Conservation (phyloP, 805 yeast genomes). For the Candida loeiensis region DNA sequence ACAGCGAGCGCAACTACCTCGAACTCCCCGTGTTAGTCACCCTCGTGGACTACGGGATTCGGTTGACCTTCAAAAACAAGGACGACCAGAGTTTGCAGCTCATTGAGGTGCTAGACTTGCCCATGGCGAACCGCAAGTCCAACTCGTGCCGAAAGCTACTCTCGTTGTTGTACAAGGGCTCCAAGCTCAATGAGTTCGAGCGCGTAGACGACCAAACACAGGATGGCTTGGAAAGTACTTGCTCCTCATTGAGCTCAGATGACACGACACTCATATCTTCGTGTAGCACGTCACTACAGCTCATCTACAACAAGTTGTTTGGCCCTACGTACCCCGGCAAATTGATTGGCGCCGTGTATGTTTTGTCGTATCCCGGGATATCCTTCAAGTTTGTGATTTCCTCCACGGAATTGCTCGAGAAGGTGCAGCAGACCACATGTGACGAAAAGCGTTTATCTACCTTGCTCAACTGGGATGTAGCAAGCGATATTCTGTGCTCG, state of each 20-base stretch:
- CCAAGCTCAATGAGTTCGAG: conserved; percentile 26
- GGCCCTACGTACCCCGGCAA: conserved; percentile 64
- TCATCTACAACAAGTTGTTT: conserved; percentile 51
- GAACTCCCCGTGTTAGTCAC: conserved; percentile 31
- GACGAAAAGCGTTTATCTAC: conserved; percentile 25
- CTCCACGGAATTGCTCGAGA: conserved; percentile 17
- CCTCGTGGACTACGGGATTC: conserved; percentile 19
- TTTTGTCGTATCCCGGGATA: conserved; percentile 55
- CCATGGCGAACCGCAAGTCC: conserved; percentile 1
- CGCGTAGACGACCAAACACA: conserved; percentile 7
- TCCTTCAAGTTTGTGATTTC: conserved; percentile 43
- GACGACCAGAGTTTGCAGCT: conserved; percentile 12
- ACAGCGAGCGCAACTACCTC: conserved; percentile 27
- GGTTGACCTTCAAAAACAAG: conserved; percentile 11
- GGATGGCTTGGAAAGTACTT: conserved; percentile 7
- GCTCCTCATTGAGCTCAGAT: conserved; percentile 8
- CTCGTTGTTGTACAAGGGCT: conserved; percentile 30
- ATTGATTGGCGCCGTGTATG: conserved; percentile 29
- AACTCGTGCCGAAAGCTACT: conserved; percentile 9
- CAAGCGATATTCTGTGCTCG: conserved; percentile 33
- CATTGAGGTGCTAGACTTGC: conserved; percentile 12
- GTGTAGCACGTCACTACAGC: conserved; percentile 28
- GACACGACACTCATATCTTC: conserved; percentile 5
- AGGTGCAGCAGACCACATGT: conserved; percentile 11
- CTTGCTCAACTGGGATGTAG: conserved; percentile 30